Conservation (phyloP, 345 rosid genomes). For the Chamaenerion angustifolium region DNA sequence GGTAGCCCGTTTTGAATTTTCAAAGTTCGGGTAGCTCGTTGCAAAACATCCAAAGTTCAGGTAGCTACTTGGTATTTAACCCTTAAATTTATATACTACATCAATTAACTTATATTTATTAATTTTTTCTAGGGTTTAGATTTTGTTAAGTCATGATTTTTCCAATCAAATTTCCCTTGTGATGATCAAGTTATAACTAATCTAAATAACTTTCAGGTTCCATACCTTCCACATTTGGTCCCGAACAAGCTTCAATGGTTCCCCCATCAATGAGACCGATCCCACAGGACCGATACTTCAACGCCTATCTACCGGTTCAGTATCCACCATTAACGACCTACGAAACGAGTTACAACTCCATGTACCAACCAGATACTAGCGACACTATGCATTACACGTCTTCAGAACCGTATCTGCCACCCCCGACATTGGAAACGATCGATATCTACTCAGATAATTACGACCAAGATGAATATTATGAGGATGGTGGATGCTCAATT, state of each 20-base stretch:
- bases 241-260: constrained; percentile 5
- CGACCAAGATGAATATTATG: constrained; percentile 9
- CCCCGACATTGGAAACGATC: constrained; percentile 22
- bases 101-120: too few relatives aligned
- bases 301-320: constrained; percentile 12
- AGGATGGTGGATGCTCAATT: constrained; percentile 29
- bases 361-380: constrained; percentile 13
- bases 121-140: too few relatives aligned
- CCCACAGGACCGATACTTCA: constrained; percentile 11
- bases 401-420: constrained; percentile 11
- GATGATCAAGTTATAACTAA: too few relatives aligned
- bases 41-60: too few relatives aligned
- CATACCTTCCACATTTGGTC: background rate
- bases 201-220: too few relatives aligned
- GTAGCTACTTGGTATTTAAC: too few relatives aligned
- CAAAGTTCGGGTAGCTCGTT: too few relatives aligned
- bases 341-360: constrained; percentile 28
- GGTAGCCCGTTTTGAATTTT: too few relatives aligned
- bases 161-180: too few relatives aligned
- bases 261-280: constrained; percentile 9
- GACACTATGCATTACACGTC: constrained; percentile 16
- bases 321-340: constrained; percentile 16
- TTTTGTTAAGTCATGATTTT: too few relatives aligned
- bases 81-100: too few relatives aligned
- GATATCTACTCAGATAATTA: constrained; percentile 6